phyloP scores from a whole-genome alignment of 2,329 filamentous ascomycete species.

The Cladosporium sp. region DNA sequence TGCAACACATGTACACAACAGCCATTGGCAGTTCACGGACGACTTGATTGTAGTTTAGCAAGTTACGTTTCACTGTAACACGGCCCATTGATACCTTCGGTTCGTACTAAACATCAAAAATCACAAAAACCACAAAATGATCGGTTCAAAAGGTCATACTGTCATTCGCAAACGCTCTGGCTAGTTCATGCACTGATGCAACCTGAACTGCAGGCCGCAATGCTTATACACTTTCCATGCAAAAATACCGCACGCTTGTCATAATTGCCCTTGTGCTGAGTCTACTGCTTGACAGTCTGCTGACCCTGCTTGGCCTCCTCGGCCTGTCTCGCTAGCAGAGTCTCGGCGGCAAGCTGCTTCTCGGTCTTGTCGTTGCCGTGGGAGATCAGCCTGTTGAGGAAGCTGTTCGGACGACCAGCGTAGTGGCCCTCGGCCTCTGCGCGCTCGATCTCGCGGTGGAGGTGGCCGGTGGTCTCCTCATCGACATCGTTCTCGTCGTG shows the following conservation, averaged over 20 bases:
- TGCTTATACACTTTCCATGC: slow-evolving; percentile 4
- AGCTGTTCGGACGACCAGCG: slow-evolving; percentile 37
- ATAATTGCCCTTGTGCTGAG: neutral
- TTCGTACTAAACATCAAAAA: neutral
- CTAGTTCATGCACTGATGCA: slow-evolving; percentile 8
- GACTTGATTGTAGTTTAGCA: neutral
- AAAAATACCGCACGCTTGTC: neutral
- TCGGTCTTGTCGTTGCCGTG: slow-evolving; percentile 44
- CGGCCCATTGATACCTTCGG: neutral
- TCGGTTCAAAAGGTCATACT: slow-evolving; percentile 7
- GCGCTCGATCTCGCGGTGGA: slow-evolving; percentile 38
- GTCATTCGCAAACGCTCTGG: slow-evolving; percentile 11
- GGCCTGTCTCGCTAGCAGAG: neutral
- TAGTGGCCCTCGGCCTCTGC: slow-evolving; percentile 35
- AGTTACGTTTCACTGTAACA: neutral
- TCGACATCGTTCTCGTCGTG: slow-evolving; percentile 38
- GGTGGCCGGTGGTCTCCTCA: slow-evolving; percentile 40
- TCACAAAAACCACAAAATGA: neutral
- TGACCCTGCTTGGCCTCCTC: neutral
- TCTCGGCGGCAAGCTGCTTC: slow-evolving; percentile 34
- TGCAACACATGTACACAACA: neutral
- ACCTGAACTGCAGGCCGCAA: neutral
- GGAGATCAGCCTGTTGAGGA: slow-evolving; percentile 40
- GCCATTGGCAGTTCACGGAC: neutral
- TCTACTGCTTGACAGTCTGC: neutral